Evolutionary conservation across 1,284 basidiomycete genomes (phyloP), one percentile per base, ranked within the genome.

Genomic region (Leccinum laetum): DNA sequence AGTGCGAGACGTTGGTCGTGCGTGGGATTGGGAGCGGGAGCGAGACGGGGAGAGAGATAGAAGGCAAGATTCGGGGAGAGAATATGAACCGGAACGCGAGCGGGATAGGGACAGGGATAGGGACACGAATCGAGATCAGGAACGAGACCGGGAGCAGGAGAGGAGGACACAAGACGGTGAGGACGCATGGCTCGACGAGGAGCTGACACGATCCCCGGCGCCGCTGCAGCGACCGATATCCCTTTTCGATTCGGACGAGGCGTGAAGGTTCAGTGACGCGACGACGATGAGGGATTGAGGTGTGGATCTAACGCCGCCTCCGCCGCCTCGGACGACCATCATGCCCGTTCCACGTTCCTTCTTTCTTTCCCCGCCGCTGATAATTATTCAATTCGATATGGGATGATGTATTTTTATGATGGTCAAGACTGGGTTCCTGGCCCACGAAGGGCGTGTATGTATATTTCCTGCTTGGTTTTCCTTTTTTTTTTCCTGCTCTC

Each of bases 181-280:
- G n/a, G 66, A 65, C 14, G 66, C 39, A 2, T 64, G 24, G 13
- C 5, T 60, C 41, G 69, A 67, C 4, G 66, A 67, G 16, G 69
- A 65, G 8, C 55, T 53, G n/a, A 67, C 67, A 21, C 68, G 53
- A 8, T 78, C 76, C 41, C 75, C 76, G 6, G 74, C 75, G 10
- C 63, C 75, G 16, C 68, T 77, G 0, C 64, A 65, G 46, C 70
- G 74, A 13, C 74, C 75, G 4, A 77, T 75, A 7, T 75, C 74
- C n/a, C 68, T 77, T 2, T 77, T 75, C 2, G 73, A 76, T 64
- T 73, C 73, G 8, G 71, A 73, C 35, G 71, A 73, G 35, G 64
- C 52, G 18, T 70, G 61, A 58, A 16, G 9, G 3, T 24, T 2
- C 3, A 14, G 7, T 52, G 5, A 2, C 2, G 6, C 49, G 7